Evolutionary conservation across 345 rosid genomes (phyloP), one percentile per base, ranked within the genome.

Genomic region (Streptanthus diversifolius): DNA sequence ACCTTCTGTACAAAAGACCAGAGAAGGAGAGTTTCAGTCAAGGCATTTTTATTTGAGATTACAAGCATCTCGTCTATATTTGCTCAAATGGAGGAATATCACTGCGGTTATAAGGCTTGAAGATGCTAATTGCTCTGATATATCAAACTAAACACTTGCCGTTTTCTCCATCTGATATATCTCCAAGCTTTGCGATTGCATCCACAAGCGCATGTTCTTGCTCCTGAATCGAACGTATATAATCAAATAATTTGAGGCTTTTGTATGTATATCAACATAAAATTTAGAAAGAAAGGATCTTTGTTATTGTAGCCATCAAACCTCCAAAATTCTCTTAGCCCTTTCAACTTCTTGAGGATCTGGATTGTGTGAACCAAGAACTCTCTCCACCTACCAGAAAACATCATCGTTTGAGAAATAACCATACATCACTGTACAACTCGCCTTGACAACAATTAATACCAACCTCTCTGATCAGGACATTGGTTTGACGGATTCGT

Each of bases 281-380:
- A 36, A 9, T 18, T 14, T 24, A 14, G 44, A 44, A 58, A 48
- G 41, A 51, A 8, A 32, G 32, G 64, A 74, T 30, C 29, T 53
- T 41, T 68, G 36, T 60, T 68, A 35, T 56, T 78, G 32, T 70
- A 24, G 41, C n/a, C 3, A 70, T 55, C 83, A 48, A 71, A 91
- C 97, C 90, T 85, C 86, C 67, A 91, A 72, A 54, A 83, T 77
- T 85, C 80, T 91, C 86, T 84, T 91, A 21, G 96, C 97, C 77
- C 82, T 86, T 78, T 86, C 91, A 73, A 91, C 75, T 83, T 89
- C 93, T 63, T 79, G 85, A 66, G 93, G 93, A 80, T 91, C 87
- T 32, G 93, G 86, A 73, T 79, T 88, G 67, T 82, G 82, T 71
- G 85, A 51, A 49, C 82, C 81, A 76, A 89, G 85, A 49, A 87